These are phyloP conservation scores for Aegle marmelos DNA, from an alignment of 345 rosid genomes.

Conservation along the genomic window DNA sequence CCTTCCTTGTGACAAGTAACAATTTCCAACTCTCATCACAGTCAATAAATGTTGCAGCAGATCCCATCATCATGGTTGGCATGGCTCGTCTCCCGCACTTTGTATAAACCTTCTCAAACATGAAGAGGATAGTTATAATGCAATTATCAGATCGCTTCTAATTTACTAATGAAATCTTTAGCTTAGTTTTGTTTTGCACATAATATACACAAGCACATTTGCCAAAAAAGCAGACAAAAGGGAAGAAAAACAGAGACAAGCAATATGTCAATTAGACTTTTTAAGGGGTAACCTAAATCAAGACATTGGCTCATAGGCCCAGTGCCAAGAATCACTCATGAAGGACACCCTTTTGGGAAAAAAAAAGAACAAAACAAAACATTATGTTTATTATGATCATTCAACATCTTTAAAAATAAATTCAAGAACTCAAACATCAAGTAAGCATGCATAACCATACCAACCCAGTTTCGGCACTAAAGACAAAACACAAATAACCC, in stretches of 20 bases:
- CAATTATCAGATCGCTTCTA: background rate
- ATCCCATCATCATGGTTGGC: conserved; percentile 97
- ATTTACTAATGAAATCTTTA: background rate
- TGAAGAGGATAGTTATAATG: background rate
- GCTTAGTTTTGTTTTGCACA: background rate
- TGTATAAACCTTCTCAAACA: conserved; percentile 68
- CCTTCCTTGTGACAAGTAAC: conserved; percentile 82
- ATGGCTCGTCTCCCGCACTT: conserved; percentile 93
- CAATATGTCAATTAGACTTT: background rate
- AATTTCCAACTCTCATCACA: conserved; percentile 94
- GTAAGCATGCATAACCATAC: background rate
- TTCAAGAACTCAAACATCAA: background rate
- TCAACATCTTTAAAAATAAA: background rate
- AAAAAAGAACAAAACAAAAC: too few species aligned
- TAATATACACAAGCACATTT: background rate
- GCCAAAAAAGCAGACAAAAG: background rate
- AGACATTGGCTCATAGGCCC: background rate
- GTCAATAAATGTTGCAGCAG: conserved; percentile 87
- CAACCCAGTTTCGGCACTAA: background rate
- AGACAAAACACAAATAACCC: too few species aligned
- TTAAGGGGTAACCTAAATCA: background rate
- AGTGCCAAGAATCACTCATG: background rate
- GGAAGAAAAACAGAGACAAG: background rate
- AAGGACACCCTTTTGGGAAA: too few species aligned
- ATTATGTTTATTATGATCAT: background rate